Percentiles rank a stretch among this genome's conserved stretches.
These are phyloP conservation scores for Narthecium ossifragum DNA, from an alignment of 106 monocot species.

Conservation along the genomic window DNA sequence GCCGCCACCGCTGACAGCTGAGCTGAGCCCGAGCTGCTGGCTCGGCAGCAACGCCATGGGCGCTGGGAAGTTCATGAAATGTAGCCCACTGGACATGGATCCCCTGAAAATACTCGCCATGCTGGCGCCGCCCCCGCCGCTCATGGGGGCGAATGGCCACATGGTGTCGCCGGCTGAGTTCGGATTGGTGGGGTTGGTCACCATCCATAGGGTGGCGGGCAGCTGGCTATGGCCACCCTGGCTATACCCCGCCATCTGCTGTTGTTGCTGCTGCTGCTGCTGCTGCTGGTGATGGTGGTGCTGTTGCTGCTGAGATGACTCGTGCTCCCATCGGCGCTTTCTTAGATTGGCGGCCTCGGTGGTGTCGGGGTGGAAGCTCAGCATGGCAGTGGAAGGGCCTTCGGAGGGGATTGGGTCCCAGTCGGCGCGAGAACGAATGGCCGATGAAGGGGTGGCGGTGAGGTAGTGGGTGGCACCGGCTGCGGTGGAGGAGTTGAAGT, in stretches of 20 bases:
- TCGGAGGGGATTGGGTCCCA: constrained; percentile 35
- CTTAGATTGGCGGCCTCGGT: constrained; percentile 30
- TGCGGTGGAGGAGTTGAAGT: constrained; percentile 10
- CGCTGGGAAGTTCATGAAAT: constrained; percentile 85
- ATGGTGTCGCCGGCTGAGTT: constrained; percentile 15
- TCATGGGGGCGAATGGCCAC: constrained; percentile 43
- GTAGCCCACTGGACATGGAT: constrained; percentile 44
- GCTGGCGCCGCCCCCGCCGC: constrained; percentile 2
- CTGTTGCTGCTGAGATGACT: constrained; percentile 15
- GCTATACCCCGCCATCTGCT: constrained; percentile 43
- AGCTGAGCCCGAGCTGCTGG: constrained; percentile 55
- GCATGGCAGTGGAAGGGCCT: constrained; percentile 24
- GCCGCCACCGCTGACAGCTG: constrained; percentile 18
- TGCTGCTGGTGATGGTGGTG: constrained; percentile 19
- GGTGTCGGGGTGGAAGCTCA: constrained; percentile 34
- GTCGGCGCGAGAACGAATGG: constrained; percentile 27
- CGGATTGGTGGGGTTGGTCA: constrained; percentile 38
- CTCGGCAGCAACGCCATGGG: constrained; percentile 59
- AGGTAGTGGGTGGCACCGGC: background rate
- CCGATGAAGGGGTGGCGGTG: constrained; percentile 3
- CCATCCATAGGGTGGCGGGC: constrained; percentile 57
- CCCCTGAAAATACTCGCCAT: constrained; percentile 48
- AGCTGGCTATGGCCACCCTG: constrained; percentile 29
- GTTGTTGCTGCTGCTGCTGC: constrained; percentile 33
- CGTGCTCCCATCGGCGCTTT: constrained; percentile 62